Conservation (phyloP, 2,329 filamentous ascomycete species). For the Colletotrichum tropicale region DNA sequence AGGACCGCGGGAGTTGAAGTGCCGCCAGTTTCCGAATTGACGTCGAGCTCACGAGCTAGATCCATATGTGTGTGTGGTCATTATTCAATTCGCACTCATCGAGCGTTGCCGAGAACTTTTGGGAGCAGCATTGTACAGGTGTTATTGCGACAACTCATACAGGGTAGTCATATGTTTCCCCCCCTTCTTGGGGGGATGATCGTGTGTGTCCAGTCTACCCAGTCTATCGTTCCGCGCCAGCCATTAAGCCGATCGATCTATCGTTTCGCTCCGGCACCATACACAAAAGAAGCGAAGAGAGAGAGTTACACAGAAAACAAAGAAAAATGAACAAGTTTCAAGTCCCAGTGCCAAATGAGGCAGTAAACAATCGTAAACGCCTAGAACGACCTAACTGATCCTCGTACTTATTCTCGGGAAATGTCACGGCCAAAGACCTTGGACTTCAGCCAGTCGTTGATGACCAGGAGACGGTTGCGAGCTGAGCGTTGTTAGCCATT, state of each 20-base stretch:
- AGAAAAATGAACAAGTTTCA: slow-evolving; percentile 4
- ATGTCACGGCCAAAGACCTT: slow-evolving; percentile 97
- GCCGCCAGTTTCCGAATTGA: not conserved
- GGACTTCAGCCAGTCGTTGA: slow-evolving; percentile 96
- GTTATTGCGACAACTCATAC: slow-evolving; percentile 18
- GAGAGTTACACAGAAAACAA: not conserved
- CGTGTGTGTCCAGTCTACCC: slow-evolving; percentile 15
- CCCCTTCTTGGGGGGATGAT: not conserved
- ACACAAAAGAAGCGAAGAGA: slow-evolving; percentile 10
- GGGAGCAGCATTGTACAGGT: slow-evolving; percentile 19
- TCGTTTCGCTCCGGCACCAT: slow-evolving; percentile 19
- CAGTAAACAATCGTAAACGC: slow-evolving; percentile 1
- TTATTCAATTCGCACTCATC: slow-evolving; percentile 9
- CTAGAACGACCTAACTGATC: slow-evolving; percentile 51
- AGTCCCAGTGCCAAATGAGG: slow-evolving; percentile 1
- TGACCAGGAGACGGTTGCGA: slow-evolving; percentile 91
- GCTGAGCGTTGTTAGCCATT: slow-evolving; percentile 53
- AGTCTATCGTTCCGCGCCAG: slow-evolving; percentile 18
- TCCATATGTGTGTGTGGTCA: not conserved
- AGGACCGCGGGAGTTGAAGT: not conserved
- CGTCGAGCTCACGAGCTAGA: not conserved
- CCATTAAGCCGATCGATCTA: slow-evolving; percentile 21
- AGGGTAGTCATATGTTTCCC: slow-evolving; percentile 10
- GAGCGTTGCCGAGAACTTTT: not conserved
- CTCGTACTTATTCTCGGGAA: slow-evolving; percentile 76